These are phyloP conservation scores for sweet orange (Citrus sinensis) DNA, from an alignment of 345 rosid genomes.

Conservation along the genomic window DVS_A1.0 CM039164.1:22909001-22909500, in stretches of 20 bases:
- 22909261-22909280: constrained; percentile 18
- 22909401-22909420: no score
- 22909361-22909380: not conserved
- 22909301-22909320: not conserved
- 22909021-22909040: no score
- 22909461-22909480: not conserved
- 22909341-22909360: constrained; percentile 7
- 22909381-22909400: not conserved
- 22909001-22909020: no score
- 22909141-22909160: constrained; percentile 29
- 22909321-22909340: not conserved
- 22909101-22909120: not conserved
- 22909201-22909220: constrained; percentile 10
- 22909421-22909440: not conserved
- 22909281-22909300: constrained; percentile 4
- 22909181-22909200: constrained; percentile 25
- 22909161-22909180: constrained; percentile 26
- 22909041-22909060: no score
- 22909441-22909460: not conserved
- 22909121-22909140: constrained; percentile 16
- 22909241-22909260: constrained; percentile 15
- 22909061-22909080: no score
- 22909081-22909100: not conserved
- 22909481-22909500: not conserved
- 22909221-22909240: constrained; percentile 20